A percentile compares a stretch with the other conserved stretches of the same genome.
Conservation (phyloP, 2,329 filamentous ascomycete species). For the Aspergillus tamarii region DNA sequence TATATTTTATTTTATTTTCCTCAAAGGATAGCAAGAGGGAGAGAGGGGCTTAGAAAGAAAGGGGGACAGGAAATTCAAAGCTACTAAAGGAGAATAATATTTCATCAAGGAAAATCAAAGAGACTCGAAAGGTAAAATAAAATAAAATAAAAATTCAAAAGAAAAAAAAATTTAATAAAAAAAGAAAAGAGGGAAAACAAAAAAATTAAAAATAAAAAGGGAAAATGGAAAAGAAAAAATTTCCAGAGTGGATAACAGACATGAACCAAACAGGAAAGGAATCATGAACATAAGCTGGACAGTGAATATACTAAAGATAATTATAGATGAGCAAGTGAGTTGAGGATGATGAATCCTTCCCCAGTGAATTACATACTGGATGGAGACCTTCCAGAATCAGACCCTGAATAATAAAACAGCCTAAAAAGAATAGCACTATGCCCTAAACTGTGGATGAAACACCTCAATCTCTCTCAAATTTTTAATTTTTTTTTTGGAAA, state of each 20-base stretch:
- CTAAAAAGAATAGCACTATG: slow-evolving; percentile 13
- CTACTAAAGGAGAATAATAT: slow-evolving; percentile 1
- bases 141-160: slow-evolving; percentile 5
- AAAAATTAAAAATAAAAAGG: not conserved
- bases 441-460: slow-evolving; percentile 18
- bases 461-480: slow-evolving; percentile 6
- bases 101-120: slow-evolving; percentile 7
- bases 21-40: slow-evolving; percentile 2
- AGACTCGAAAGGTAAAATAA: slow-evolving; percentile 6
- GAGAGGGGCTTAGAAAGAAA: slow-evolving; percentile 10
- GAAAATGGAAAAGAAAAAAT: slow-evolving; percentile 2
- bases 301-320: slow-evolving; percentile 9
- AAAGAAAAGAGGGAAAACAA: not conserved
- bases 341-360: slow-evolving; percentile 12
- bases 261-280: slow-evolving; percentile 2
- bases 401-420: slow-evolving; percentile 15
- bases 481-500: slow-evolving; percentile 2
- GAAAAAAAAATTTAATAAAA: slow-evolving; percentile 5
- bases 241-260: not conserved
- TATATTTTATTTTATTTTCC: slow-evolving; percentile 3
- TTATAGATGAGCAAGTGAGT: slow-evolving; percentile 10
- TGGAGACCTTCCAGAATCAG: slow-evolving; percentile 12
- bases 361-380: slow-evolving; percentile 3
- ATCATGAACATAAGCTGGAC: slow-evolving; percentile 3
- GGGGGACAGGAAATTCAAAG: not conserved